Evolutionary conservation across 257 asterid species (phyloP), one percentile per base, ranked within the genome.

Genomic region (Asclepias syriaca): DNA sequence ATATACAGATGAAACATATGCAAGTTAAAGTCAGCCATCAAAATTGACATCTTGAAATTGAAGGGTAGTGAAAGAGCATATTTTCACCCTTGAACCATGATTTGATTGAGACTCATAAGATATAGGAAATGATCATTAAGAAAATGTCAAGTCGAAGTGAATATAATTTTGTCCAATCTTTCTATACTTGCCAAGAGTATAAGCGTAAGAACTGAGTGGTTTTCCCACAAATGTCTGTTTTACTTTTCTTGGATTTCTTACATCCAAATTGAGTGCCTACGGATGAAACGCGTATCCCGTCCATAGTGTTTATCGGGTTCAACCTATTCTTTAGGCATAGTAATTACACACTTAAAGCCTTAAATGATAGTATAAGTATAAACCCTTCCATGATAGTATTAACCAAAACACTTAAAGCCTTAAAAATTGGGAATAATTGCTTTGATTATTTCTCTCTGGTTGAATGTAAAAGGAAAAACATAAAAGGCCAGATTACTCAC

Each of bases 401-500:
- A 34, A 34, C 5, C 39, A 34, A 34, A 34, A 24, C 27, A 24
- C 27, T 24, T 24, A 24, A 53, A 34, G 10, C 27, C 55, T 12
- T 32, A 32, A 59, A 24, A 50, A 22, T 29, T 53, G 45, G 0
- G n/a, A 53, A 32, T 12, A 18, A n/a, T 21, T n/a, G 40, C 27
- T 34, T 10, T 39, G 48, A 65, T 66, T 3, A 5, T 21, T 14
- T 61, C 13, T 2, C 59, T 50, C 39, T 51, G 15, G 64, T 39
- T 64, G 71, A 5, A 14, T 65, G 32, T 22, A 13, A 22, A 22
- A 65, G 55, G 27, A 46, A 40, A 13, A 39, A 15, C 19, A 45
- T 64, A 58, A 54, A 73, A 74, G 73, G 54, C 75, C 73, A 49
- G 66, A 57, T 74, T 65, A 79, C 99, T 87, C 88, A 92, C 99